Percentiles rank a stretch among this genome's conserved stretches.
phyloP scores from a whole-genome alignment of 768 basidiomycete genomes.

The Hygrocybe coccinea region DNA sequence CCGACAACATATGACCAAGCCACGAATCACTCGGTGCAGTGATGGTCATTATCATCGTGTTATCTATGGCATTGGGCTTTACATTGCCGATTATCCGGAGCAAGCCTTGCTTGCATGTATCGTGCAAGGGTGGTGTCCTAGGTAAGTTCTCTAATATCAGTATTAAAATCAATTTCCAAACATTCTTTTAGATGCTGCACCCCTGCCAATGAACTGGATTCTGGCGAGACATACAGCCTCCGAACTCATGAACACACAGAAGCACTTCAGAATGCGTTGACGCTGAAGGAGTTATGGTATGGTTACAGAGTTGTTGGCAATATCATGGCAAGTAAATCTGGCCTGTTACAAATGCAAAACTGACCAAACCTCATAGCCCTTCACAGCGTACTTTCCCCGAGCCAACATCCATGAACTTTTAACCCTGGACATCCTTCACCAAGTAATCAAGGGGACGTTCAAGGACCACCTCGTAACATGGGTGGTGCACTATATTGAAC shows the following conservation, averaged over 20 bases:
- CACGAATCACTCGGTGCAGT: conserved; percentile 20
- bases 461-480: conserved; percentile 40
- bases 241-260: background rate
- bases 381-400: conserved; percentile 5
- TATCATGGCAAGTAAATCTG: background rate
- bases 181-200: conserved; percentile 11
- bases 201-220: conserved; percentile 13
- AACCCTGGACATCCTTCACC: conserved; percentile 34
- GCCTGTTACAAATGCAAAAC: background rate
- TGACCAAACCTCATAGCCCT: background rate
- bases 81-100: conserved; percentile 20
- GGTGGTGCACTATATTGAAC: conserved; percentile 28
- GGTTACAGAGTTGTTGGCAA: background rate
- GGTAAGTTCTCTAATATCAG: conserved; percentile 13
- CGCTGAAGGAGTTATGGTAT: background rate
- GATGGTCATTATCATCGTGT: conserved; percentile 24
- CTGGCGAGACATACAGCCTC: background rate
- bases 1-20: conserved; percentile 20
- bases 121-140: conserved; percentile 26
- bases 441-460: conserved; percentile 40
- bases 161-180: background rate
- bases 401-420: conserved; percentile 35
- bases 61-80: conserved; percentile 25
- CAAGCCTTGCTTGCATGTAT: conserved; percentile 21
- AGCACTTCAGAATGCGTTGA: background rate